A percentile compares a stretch with the other conserved stretches of the same genome.
These are phyloP conservation scores for Maudiozyma humilis DNA, from an alignment of 1,139 yeast genomes.

Conservation along the genomic window DNA sequence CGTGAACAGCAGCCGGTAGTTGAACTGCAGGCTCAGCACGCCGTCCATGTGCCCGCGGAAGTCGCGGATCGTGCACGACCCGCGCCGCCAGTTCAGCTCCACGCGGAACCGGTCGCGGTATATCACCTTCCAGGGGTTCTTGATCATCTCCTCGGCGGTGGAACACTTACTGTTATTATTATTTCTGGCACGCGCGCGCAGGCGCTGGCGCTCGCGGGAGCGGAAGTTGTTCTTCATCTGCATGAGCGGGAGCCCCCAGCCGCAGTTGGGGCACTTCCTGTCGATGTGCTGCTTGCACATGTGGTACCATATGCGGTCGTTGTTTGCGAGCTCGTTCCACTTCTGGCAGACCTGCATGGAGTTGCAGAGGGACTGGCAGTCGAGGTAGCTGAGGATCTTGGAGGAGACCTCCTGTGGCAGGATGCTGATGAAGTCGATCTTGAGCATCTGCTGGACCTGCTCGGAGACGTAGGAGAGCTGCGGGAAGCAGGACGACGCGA, in stretches of 20 bases:
- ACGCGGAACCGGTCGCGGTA: conserved; percentile 84
- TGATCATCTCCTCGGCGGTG: conserved; percentile 1
- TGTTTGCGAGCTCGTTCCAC: conserved; percentile 89
- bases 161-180: no score
- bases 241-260: conserved; percentile 95
- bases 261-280: conserved; percentile 93
- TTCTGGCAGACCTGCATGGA: conserved; percentile 86
- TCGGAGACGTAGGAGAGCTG: conserved; percentile 77
- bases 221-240: conserved; percentile 49
- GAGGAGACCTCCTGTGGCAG: conserved; percentile 80
- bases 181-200: background rate
- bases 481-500: conserved; percentile 91
- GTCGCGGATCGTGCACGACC: conserved; percentile 52
- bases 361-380: conserved; percentile 81
- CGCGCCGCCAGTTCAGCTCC: conserved; percentile 92
- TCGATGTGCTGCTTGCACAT: conserved; percentile 98
- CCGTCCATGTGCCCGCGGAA: conserved; percentile 87
- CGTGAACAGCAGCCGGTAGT: conserved; percentile 68
- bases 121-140: conserved; percentile 90
- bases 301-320: conserved; percentile 95
- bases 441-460: conserved; percentile 68
- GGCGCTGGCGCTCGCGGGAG: background rate
- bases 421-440: conserved; percentile 79
- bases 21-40: conserved; percentile 76
- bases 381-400: conserved; percentile 78